phyloP scores from a whole-genome alignment of 768 basidiomycete genomes.

The Cystofilobasidium macerans region DNA sequence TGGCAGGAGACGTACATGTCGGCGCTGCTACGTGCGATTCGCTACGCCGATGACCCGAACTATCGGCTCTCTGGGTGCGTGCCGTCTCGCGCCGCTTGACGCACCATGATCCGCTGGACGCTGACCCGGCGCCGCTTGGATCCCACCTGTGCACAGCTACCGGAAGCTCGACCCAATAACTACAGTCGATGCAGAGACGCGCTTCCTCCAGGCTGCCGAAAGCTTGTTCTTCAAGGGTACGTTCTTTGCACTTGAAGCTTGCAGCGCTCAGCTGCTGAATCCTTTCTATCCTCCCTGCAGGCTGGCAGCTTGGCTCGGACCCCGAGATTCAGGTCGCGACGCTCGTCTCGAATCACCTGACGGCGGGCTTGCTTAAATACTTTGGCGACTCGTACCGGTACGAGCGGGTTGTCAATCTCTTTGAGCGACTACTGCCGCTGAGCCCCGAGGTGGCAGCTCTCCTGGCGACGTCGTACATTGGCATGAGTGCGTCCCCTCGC shows the following conservation, averaged over 20 bases:
- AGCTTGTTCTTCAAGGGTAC: conserved; percentile 73
- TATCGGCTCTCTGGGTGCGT: conserved; percentile 77
- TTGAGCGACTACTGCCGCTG: conserved; percentile 25
- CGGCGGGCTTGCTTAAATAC: conserved; percentile 89
- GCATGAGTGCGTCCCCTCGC: conserved; percentile 67
- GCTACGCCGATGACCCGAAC: conserved; percentile 90
- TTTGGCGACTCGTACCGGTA: conserved; percentile 77
- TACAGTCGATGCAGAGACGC: conserved; percentile 70
- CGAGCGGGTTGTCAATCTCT: conserved; percentile 25
- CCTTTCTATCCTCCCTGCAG: conserved; percentile 39
- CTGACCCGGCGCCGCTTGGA: neutral
- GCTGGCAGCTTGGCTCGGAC: conserved; percentile 97
- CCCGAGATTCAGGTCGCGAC: conserved; percentile 98
- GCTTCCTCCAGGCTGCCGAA: conserved; percentile 84
- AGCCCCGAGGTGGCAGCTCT: conserved; percentile 79
- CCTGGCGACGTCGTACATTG: conserved; percentile 79
- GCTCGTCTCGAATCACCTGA: conserved; percentile 88
- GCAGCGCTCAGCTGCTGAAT: no score
- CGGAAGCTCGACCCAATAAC: conserved; percentile 93
- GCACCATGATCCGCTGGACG: no score
- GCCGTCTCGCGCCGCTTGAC: neutral
- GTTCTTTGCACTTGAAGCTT: neutral
- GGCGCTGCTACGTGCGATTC: conserved; percentile 74
- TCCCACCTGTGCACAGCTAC: conserved; percentile 16
- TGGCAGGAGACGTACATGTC: conserved; percentile 99